Conservation (phyloP, 495 filamentous ascomycete species). For the Penicillium robsamsonii region DNA sequence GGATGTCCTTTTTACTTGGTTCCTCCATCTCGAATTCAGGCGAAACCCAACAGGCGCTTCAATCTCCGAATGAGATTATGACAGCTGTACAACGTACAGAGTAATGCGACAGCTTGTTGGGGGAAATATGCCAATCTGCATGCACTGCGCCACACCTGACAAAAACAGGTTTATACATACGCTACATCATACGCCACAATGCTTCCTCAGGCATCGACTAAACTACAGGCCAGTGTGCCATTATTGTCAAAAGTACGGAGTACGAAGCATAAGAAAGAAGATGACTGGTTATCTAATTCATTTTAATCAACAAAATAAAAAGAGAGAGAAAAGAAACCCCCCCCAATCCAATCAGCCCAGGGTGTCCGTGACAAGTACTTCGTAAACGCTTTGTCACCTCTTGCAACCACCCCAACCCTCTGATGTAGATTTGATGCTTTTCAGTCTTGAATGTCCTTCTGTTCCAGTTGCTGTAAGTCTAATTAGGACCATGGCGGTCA, state of each 20-base stretch:
- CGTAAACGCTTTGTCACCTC: too few relatives aligned
- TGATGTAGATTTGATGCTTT: too few relatives aligned
- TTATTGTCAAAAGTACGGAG: background rate
- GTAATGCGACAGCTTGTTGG: background rate
- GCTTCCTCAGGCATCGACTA: background rate
- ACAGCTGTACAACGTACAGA: background rate
- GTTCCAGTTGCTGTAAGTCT: background rate
- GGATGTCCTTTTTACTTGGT: too few relatives aligned
- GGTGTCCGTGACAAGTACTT: too few relatives aligned
- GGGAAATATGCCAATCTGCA: background rate
- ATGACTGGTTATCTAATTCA: background rate
- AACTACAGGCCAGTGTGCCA: background rate
- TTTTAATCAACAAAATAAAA: background rate
- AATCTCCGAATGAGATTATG: background rate
- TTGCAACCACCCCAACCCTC: too few relatives aligned
- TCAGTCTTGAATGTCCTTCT: background rate
- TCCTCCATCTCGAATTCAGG: background rate
- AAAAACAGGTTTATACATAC: background rate
- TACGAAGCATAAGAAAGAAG: background rate
- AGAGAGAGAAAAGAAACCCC: background rate
- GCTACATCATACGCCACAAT: background rate
- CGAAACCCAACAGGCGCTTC: background rate
- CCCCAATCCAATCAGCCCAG: too few relatives aligned
- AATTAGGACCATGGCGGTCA: too few relatives aligned
- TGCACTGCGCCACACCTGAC: slow-evolving; percentile 6